Conservation (phyloP, 768 basidiomycete species). For the Naganishia antarctica region DNA sequence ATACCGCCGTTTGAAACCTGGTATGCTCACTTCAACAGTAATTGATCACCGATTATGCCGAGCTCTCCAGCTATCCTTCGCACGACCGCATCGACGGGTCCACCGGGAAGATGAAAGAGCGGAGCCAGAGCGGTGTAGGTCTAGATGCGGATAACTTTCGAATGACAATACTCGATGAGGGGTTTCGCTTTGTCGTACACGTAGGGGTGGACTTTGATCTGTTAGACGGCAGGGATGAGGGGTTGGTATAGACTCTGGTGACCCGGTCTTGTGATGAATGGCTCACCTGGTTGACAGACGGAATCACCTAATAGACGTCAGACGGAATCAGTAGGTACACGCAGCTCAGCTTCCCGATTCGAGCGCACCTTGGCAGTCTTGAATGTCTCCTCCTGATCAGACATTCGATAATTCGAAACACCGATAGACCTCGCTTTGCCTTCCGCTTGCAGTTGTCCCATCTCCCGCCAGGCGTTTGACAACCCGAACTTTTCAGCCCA, state of each 20-base stretch:
- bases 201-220: conserved; percentile 52
- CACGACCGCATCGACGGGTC: conserved; percentile 34
- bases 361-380: conserved; percentile 38
- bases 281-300: conserved; percentile 11
- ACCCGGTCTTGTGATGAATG: neutral
- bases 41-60: conserved; percentile 32
- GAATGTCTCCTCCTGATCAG: conserved; percentile 46
- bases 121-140: conserved; percentile 38
- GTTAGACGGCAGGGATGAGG: conserved; percentile 34
- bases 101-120: conserved; percentile 27
- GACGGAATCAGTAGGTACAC: neutral
- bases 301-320: neutral
- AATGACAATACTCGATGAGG: conserved; percentile 38
- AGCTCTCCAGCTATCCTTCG: conserved; percentile 25
- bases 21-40: conserved; percentile 37
- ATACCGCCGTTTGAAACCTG: conserved; percentile 32
- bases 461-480: conserved; percentile 58
- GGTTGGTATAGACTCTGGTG: neutral
- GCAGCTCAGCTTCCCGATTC: neutral
- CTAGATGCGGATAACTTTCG: conserved; percentile 40
- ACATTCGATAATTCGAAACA: conserved; percentile 50
- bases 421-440: conserved; percentile 53
- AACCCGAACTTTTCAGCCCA: conserved; percentile 43
- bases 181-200: conserved; percentile 37
- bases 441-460: conserved; percentile 57